phyloP scores from a whole-genome alignment of 345 rosid genomes.

The Euclidium syriacum region DNA sequence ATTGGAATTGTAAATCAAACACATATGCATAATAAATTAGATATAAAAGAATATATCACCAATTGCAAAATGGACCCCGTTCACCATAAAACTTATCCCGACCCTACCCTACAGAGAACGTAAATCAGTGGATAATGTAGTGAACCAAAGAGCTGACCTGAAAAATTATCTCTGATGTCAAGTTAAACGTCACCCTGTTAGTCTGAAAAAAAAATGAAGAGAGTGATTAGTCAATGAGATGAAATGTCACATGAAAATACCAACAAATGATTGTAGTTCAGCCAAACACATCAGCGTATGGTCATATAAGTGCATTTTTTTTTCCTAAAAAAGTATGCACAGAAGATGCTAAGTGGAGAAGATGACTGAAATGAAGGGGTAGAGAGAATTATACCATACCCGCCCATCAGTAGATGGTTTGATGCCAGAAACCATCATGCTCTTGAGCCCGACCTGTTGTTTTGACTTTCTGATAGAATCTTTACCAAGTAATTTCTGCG shows the following conservation, averaged over 20 bases:
- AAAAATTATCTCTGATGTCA: constrained; percentile 79
- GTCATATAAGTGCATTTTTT: not conserved
- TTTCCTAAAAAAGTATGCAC: not conserved
- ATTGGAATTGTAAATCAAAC: constrained; percentile 2
- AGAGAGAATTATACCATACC: constrained; percentile 42
- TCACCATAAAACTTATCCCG: not conserved
- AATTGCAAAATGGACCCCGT: not conserved
- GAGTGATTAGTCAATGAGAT: not conserved
- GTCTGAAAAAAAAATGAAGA: constrained; percentile 47
- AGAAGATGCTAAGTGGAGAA: not conserved
- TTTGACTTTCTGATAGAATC: constrained; percentile 61
- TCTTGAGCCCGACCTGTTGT: constrained; percentile 80
- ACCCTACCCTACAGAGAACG: not conserved
- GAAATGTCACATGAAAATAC: not conserved
- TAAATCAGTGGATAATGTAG: not conserved
- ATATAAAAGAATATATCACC: not conserved
- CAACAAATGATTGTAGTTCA: not conserved
- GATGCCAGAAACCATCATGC: constrained; percentile 75
- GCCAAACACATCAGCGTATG: not conserved
- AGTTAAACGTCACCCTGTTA: constrained; percentile 81
- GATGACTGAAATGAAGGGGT: not conserved
- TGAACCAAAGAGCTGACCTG: constrained; percentile 49
- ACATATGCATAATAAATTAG: not conserved
- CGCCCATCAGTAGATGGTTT: constrained; percentile 81
- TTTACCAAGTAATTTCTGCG: constrained; percentile 70